Evolutionary conservation across 768 basidiomycete genomes (phyloP).

Genomic region (Russula brevipes): DNA sequence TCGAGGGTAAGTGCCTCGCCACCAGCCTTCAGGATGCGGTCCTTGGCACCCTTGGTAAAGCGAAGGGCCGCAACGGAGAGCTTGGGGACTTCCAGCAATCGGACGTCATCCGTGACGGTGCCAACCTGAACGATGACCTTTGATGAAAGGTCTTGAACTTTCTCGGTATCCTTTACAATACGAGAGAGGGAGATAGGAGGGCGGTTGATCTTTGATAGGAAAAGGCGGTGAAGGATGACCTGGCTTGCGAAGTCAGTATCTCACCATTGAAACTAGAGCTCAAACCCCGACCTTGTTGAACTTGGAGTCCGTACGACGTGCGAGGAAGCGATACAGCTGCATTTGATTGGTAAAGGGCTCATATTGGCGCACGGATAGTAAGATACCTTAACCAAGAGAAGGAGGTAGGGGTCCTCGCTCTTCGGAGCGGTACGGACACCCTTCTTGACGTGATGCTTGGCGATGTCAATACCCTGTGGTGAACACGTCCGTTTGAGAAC

Average conservation of each 20-base stretch:
- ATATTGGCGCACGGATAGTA: conserved; percentile 15
- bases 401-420: conserved; percentile 98
- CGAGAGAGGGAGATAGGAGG: conserved; percentile 93
- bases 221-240: conserved; percentile 94
- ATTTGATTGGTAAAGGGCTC: conserved; percentile 15
- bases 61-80: conserved; percentile 90
- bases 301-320: conserved; percentile 88
- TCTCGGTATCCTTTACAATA: conserved; percentile 76
- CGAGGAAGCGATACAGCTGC: conserved; percentile 98
- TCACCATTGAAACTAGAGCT: conserved; percentile 8
- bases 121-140: conserved; percentile 89
- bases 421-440: conserved; percentile 89
- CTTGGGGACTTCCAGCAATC: conserved; percentile 81
- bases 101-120: conserved; percentile 93
- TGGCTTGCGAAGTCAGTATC: conserved; percentile 35
- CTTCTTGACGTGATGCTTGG: conserved; percentile 98
- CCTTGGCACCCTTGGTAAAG: conserved; percentile 89
- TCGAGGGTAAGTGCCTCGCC: conserved; percentile 95
- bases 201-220: conserved; percentile 96
- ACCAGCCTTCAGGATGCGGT: conserved; percentile 92
- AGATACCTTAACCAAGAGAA: conserved; percentile 92
- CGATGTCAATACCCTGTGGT: conserved; percentile 88
- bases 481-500: conserved; percentile 4
- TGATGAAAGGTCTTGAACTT: conserved; percentile 57
- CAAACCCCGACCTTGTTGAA: conserved; percentile 79